phyloP scores from a whole-genome alignment of 108 stramenopile genomes.

The Cyclotella cryptica region DNA sequence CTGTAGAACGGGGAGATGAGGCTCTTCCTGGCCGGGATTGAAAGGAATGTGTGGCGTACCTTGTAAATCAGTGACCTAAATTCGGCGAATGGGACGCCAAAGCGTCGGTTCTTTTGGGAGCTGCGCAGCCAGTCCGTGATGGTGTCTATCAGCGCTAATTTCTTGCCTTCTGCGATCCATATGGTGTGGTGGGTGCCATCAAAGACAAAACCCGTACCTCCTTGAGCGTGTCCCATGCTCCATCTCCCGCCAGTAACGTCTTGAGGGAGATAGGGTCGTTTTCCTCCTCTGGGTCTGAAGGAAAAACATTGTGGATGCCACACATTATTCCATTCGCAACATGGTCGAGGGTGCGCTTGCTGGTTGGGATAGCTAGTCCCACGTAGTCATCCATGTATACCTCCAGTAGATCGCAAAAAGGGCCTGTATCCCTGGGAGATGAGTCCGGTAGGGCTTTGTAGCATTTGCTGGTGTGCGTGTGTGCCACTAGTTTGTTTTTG shows the following conservation, averaged over 20 bases:
- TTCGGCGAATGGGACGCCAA: too few species aligned
- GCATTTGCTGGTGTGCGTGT: background rate
- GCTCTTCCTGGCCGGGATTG: constrained; percentile 5
- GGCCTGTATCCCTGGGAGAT: background rate
- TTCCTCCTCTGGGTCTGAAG: background rate
- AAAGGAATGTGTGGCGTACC: constrained; percentile 11
- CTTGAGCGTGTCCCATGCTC: too few species aligned
- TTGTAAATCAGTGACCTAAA: too few species aligned
- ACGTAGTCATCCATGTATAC: background rate
- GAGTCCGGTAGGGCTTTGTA: background rate
- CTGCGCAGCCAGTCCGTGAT: too few species aligned
- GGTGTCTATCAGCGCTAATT: too few species aligned
- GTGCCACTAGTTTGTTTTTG: background rate
- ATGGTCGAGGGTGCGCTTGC: background rate
- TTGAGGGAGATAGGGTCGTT: background rate
- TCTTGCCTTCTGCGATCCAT: too few species aligned
- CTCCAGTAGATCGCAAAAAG: background rate
- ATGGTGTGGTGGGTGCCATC: too few species aligned
- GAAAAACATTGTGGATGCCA: background rate
- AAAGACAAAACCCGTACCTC: too few species aligned
- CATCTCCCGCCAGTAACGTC: too few species aligned
- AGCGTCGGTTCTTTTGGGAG: too few species aligned
- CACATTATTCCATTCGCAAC: background rate
- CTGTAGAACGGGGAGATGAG: constrained; percentile 30
- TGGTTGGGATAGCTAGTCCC: background rate